phyloP scores from a whole-genome alignment of 768 basidiomycete species.

The Wakefieldia striispora region DNA sequence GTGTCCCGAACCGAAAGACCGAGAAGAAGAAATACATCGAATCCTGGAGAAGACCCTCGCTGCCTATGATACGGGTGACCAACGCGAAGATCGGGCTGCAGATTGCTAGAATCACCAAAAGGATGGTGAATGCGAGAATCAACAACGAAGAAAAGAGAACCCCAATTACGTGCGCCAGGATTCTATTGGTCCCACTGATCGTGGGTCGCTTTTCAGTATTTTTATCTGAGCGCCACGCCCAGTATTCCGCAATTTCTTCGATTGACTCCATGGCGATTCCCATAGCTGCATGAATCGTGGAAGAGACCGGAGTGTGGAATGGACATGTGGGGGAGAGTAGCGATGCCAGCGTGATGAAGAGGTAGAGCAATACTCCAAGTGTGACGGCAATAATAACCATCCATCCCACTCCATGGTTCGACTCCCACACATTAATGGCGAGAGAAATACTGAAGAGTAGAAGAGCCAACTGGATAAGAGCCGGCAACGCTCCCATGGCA shows the following conservation, averaged over 20 bases:
- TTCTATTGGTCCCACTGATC: not conserved
- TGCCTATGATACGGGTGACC: not conserved
- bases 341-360: constrained; percentile 17
- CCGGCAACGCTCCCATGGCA: constrained; percentile 13
- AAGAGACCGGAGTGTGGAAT: constrained; percentile 19
- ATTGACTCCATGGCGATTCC: not conserved
- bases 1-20: not conserved
- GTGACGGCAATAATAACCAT: constrained; percentile 9
- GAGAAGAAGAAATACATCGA: not conserved
- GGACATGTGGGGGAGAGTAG: constrained; percentile 11
- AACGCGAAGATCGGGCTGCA: not conserved
- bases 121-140: not conserved
- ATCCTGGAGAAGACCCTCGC: not conserved
- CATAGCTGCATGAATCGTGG: constrained; percentile 1
- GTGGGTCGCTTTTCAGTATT: not conserved
- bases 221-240: constrained; percentile 1
- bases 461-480: constrained; percentile 21
- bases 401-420: constrained; percentile 5
- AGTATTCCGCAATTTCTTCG: constrained; percentile 1
- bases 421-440: constrained; percentile 12
- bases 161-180: not conserved
- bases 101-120: not conserved
- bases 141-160: constrained; percentile 2
- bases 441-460: constrained; percentile 20
- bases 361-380: constrained; percentile 15